Conservation (phyloP, 164 flowering plant species). For the Tinospora cordifolia region DNA sequence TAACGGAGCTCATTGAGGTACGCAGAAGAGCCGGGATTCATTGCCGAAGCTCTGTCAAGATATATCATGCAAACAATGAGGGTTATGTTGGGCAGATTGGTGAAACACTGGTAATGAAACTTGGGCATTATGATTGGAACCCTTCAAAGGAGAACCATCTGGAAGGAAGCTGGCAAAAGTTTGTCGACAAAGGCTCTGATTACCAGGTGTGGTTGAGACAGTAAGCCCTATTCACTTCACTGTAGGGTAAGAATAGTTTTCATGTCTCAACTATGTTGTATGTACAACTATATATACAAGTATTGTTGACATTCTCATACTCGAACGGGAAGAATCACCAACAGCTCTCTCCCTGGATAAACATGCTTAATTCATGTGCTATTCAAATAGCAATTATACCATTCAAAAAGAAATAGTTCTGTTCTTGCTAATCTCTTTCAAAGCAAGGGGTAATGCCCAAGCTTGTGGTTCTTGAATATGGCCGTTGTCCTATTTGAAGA, state of each 20-base stretch:
- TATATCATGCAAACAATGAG: slow-evolving; percentile 47
- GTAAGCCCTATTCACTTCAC: slow-evolving; percentile 17
- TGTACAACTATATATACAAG: neutral
- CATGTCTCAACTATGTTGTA: neutral
- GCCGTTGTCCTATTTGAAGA: no score
- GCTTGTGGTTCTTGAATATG: no score
- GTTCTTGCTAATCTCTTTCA: no score
- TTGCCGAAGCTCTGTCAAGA: slow-evolving; percentile 48
- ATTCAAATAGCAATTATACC: no score
- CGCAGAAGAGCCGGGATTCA: slow-evolving; percentile 46
- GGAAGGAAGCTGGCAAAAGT: slow-evolving; percentile 59
- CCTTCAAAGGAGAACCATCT: slow-evolving; percentile 49
- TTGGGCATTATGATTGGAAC: slow-evolving; percentile 53
- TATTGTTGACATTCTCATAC: no score
- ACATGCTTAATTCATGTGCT: no score
- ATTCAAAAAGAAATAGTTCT: no score
- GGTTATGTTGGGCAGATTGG: slow-evolving; percentile 53
- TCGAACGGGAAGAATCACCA: no score
- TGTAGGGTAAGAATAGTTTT: neutral
- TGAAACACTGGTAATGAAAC: slow-evolving; percentile 46
- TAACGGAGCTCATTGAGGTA: slow-evolving; percentile 42
- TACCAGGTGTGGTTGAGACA: slow-evolving; percentile 53
- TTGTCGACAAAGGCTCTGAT: slow-evolving; percentile 47
- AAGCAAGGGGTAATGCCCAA: no score
- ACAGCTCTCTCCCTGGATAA: no score